Base-by-base conservation (phyloP, 805 yeast species). In the Grigorovia yakushimaensis region DNA sequence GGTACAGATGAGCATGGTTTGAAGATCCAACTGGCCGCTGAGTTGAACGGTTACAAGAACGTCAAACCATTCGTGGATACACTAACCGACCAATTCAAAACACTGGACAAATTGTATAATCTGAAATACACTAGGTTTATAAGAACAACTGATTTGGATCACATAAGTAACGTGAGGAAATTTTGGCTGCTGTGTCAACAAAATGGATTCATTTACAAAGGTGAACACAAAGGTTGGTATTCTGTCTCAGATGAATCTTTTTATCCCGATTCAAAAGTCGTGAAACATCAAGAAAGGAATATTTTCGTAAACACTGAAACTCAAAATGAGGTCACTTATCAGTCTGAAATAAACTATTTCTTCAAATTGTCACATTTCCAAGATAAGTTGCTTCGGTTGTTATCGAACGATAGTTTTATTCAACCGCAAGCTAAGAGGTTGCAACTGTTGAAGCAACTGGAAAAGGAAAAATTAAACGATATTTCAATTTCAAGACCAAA, bases 1-100 rank as follows among this genome's bases (percentile, higher is more conserved):
- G 98, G 98, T 0, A 89, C 97, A 0, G 98, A 93, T 63, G 98
- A 93, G 65, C 98, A 93, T 63, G 98, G 98, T 0, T 67, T 88
- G 47, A 93, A 93, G 69, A 91, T 91, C 27, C 95, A 87, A 56
- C 72, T 77, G n/a, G 97, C 94, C 0, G 95, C 96, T 0, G 70
- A 68, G 27, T 71, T 70, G 48, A 73, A 71, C 6, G 72, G 73
- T 0, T 60, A 64, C n/a, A 67, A 68, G 1, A 46, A 50, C 35
- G 87, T 96, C 1, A 74, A 82, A 57, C 59, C 63, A 41, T 84
- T 89, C 56, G 94, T 88, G 20, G 95, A 91, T 60, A 66, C 66
- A 13, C 74, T 87, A 2, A 77, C 87, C 1, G 59, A 66, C 4
- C 79, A 78, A 47, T 93, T 93, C 66, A 74, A 75, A 54, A 61